Base-by-base conservation (phyloP, 2,329 filamentous ascomycete genomes). In the Byssochlamys sp. region DNA sequence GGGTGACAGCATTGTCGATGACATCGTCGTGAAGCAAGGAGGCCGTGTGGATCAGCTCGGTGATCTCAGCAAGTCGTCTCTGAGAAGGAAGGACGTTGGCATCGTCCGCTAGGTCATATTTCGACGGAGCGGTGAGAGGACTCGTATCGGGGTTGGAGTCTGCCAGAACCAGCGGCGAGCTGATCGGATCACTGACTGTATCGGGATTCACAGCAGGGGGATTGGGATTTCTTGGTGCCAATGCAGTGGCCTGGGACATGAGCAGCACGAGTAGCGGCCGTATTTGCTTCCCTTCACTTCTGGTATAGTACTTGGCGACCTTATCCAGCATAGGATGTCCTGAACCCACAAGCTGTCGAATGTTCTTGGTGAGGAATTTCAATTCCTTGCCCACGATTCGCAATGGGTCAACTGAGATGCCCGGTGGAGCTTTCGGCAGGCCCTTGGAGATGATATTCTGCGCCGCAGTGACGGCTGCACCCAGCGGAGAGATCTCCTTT, bases 21-120 rank as follows among this genome's bases (percentile, higher is more conserved):
- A 99, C 94, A 76, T 99, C 94, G 80, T 99, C 94, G 75, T 99
- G 94, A 12, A 99, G 84, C 19, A 99, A 83, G 1, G 92, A 97
- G 0, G 94, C 91, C 0, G 94, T 97, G 74, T 99, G 94, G 63
- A 99, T 97, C 57, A 99, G 81, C 75, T 99, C 94, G 1, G 92
- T 94, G 68, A 99, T 97, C 75, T 99, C 94, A 55, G 94, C 94
- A 39, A 99, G 80, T 27, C 94, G 86, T 62, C 92, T 83, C 71
- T 99, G 94, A 19, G 90, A 88, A n/a, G 94, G 92, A 24, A 97
- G 84, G 64, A 99, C 94, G 64, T 76, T 71, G 19, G 79, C 75
- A 64, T 82, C 80, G 58, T 76, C 74, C 26, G 69, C 57, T 28
- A 69, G 70, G 48, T 75, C 61, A 50, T 72, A 64, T 69, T 67